Evolutionary conservation across 2,329 filamentous ascomycete genomes (phyloP).

Genomic region (Erysiphe neolycopersici): DNA sequence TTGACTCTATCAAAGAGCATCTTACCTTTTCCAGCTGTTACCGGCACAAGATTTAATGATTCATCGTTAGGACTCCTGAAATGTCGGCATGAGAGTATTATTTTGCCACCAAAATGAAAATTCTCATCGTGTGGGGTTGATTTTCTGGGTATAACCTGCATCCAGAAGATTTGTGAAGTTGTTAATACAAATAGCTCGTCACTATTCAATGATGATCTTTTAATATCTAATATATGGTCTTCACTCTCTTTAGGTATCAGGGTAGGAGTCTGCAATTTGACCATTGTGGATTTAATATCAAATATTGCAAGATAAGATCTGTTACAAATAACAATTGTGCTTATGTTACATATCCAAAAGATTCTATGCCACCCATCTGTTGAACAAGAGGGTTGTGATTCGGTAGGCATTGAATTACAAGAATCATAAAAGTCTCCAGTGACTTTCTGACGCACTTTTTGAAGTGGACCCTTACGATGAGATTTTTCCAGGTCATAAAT

Average conservation of each 20-base stretch:
- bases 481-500: constrained; percentile 26
- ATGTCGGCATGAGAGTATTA: constrained; percentile 21
- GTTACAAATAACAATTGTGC: constrained; percentile 20
- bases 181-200: constrained; percentile 31
- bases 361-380: constrained; percentile 21
- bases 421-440: constrained; percentile 9
- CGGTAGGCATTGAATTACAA: constrained; percentile 1
- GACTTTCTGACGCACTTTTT: constrained; percentile 5
- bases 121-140: constrained; percentile 1
- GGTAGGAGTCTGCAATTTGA: constrained; percentile 4
- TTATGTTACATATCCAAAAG: constrained; percentile 20
- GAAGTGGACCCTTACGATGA: constrained; percentile 1
- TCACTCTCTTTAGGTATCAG: constrained; percentile 4
- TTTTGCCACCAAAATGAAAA: constrained; percentile 3
- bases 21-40: constrained; percentile 2
- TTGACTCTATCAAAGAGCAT: not conserved
- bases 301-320: constrained; percentile 13
- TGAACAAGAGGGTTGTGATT: constrained; percentile 1
- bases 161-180: constrained; percentile 11
- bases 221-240: constrained; percentile 31
- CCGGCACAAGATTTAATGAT: constrained; percentile 17
- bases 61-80: constrained; percentile 16
- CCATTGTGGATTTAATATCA: constrained; percentile 7
- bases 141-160: constrained; percentile 8
- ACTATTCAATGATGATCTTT: constrained; percentile 19